Percentiles rank a stretch among this genome's conserved stretches.
phyloP scores from a whole-genome alignment of 768 basidiomycete species.

The Boletus insuetus region DNA sequence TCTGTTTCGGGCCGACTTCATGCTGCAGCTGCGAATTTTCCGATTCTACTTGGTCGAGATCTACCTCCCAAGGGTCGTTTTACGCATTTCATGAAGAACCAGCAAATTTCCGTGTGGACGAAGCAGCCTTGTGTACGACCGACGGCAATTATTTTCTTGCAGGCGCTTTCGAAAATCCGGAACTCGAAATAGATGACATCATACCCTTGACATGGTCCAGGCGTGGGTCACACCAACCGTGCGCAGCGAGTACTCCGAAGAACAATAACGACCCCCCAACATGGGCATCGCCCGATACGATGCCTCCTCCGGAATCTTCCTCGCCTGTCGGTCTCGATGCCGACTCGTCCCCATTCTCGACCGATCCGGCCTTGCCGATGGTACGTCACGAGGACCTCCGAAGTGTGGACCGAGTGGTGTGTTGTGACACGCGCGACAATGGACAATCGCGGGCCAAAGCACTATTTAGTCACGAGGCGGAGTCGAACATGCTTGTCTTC shows the following conservation, averaged over 20 bases:
- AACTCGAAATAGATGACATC: background rate
- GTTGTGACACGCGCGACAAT: background rate
- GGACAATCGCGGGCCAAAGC: conserved; percentile 1
- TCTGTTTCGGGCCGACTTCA: background rate
- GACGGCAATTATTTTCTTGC: background rate
- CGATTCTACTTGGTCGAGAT: conserved; percentile 7
- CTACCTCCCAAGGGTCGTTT: background rate
- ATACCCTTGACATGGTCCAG: background rate
- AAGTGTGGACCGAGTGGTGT: background rate
- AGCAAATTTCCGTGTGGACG: background rate
- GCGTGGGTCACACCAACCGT: background rate
- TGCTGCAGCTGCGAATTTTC: conserved; percentile 6
- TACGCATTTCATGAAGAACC: background rate
- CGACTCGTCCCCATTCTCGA: background rate
- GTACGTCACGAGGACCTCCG: background rate
- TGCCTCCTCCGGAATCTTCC: conserved; percentile 22
- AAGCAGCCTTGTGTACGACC: background rate
- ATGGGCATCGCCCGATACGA: conserved; percentile 4
- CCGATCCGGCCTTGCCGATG: background rate
- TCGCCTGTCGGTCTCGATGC: conserved; percentile 9
- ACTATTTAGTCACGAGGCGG: background rate
- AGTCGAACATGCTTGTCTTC: background rate
- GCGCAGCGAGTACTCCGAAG: conserved; percentile 4
- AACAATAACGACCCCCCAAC: background rate
- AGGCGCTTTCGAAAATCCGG: background rate